Evolutionary conservation across 768 basidiomycete species (phyloP).

Genomic region (Lactifluus volemus): DNA sequence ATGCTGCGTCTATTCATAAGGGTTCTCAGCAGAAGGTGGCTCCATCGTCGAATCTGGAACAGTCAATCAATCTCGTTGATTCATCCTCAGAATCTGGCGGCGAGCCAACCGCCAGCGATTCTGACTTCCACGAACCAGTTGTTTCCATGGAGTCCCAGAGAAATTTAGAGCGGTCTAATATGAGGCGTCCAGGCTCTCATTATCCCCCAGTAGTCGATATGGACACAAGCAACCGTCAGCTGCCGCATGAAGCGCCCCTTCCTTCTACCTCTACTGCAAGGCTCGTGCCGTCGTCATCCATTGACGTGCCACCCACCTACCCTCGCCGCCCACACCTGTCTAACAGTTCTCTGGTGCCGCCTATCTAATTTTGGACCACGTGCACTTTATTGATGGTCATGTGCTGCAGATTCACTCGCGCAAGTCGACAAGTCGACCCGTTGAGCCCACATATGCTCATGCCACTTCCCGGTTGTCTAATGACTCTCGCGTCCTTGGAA

Average conservation of each 20-base stretch:
- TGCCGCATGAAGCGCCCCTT: not conserved
- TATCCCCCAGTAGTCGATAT: not conserved
- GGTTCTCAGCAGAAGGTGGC: not conserved
- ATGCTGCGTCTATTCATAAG: not conserved
- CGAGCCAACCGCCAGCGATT: not conserved
- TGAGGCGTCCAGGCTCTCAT: not conserved
- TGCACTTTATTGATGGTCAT: not conserved
- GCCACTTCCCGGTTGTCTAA: not conserved
- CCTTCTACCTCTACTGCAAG: not conserved
- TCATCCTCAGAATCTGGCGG: not conserved
- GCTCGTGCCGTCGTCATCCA: not conserved
- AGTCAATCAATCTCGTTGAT: not conserved
- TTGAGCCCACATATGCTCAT: not conserved
- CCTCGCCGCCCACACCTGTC: not conserved
- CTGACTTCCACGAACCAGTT: not conserved
- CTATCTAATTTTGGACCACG: not conserved
- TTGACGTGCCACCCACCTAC: not conserved
- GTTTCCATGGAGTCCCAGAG: not conserved
- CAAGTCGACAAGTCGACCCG: not conserved
- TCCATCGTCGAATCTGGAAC: not conserved
- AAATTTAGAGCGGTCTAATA: not conserved
- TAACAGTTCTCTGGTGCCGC: not conserved
- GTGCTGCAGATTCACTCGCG: not conserved
- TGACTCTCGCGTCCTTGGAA: not conserved
- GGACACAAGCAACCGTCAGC: not conserved